Base-by-base conservation (phyloP, 345 rosid genomes). In the Clarkia xantiana region DNA sequence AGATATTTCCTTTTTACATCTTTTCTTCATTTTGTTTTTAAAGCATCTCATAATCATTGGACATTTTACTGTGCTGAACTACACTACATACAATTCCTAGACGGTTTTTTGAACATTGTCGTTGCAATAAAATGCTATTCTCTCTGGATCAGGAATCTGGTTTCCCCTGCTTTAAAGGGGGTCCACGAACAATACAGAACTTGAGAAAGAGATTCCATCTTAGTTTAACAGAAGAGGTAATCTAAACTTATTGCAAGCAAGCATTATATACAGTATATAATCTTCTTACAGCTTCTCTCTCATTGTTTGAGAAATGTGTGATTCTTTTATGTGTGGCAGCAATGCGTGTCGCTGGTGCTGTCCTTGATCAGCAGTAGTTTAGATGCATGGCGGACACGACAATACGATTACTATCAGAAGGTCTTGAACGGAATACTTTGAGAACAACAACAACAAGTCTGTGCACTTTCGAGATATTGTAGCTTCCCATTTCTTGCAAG, bases 381-480 rank as follows among this genome's bases (percentile, higher is more conserved):
- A 74, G 99, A 93, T 78, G 99, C 99, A 16, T 93, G 99, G 99
- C 73, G 99, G 60, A 87, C 96, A 15, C 76, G 99, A 42, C 99
- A 93, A 39, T 93, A 93, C 49, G 99, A 93, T 67, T 93, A 93
- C 67, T 93, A 93, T 67, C 99, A 93, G 67, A 78, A 79, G 61
- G 96, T 93, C 42, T 68, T 93, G 69, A 93, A 93, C 71, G 99
- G 99, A 57, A 93, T 93, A 61, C 69, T 93, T 69, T 87, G 86
- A 84, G 56, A 43, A 61, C 36, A n/a, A n/a, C n/a, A n/a, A n/a
- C n/a, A n/a, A n/a, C n/a, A 29, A 23, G 29, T 10, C 9, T 29
- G 36, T 29, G 36, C 36, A 5, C 5, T 29, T 29, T 29, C 36
- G 8, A 29, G 36, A 29, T n/a, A n/a, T 29, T 29, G 4, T 29